Evolutionary conservation across 2,329 filamentous ascomycete genomes (phyloP).

Genomic region (Scedosporium apiospermum): DNA sequence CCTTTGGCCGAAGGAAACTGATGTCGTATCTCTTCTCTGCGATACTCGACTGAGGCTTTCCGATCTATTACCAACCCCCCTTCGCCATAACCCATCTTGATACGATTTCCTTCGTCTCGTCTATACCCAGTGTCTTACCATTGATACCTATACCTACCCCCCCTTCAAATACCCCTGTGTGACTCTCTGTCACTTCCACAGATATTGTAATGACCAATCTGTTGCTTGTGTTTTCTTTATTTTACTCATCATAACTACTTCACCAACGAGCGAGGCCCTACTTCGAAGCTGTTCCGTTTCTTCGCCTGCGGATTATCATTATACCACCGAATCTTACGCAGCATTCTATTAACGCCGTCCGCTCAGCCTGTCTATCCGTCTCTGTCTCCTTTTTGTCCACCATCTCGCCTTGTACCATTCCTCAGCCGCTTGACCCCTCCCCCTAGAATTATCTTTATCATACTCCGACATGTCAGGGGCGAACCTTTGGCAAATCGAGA

Average conservation of each 20-base stretch:
- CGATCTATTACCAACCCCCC: background rate
- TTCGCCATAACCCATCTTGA: background rate
- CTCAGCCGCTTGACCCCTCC: background rate
- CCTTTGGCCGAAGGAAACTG: background rate
- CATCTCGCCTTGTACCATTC: background rate
- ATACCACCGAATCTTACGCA: background rate
- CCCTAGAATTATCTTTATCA: too few species aligned
- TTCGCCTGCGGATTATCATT: background rate
- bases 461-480: too few species aligned
- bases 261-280: background rate
- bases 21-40: background rate
- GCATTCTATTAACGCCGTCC: background rate
- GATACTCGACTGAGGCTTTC: background rate
- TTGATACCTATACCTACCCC: background rate
- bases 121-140: background rate
- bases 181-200: background rate
- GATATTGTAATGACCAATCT: slow-evolving; percentile 1
- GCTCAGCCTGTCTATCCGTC: background rate
- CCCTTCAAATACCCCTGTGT: background rate
- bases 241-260: background rate
- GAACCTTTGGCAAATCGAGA: too few species aligned
- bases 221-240: background rate
- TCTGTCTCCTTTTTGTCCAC: background rate
- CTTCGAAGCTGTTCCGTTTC: slow-evolving; percentile 1
- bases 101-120: background rate